phyloP scores from a whole-genome alignment of 768 basidiomycete genomes.

The Leccinum disarticulatum region DNA sequence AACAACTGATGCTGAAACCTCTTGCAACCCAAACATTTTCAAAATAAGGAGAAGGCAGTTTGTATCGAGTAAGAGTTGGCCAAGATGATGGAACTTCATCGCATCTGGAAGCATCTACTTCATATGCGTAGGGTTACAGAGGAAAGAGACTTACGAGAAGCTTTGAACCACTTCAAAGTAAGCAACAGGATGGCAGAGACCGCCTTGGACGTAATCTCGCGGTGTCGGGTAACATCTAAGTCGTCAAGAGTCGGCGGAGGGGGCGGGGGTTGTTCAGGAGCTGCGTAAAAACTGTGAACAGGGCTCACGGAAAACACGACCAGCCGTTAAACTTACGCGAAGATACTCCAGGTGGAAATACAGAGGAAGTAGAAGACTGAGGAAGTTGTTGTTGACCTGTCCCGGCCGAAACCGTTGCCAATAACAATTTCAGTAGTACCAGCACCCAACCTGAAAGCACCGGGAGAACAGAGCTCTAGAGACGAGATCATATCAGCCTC shows the following conservation, averaged over 20 bases:
- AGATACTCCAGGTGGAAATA: slow-evolving; percentile 68
- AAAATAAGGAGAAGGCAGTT: slow-evolving; percentile 91
- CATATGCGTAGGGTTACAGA: neutral
- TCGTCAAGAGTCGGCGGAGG: slow-evolving; percentile 84
- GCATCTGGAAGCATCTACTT: slow-evolving; percentile 57
- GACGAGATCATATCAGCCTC: slow-evolving; percentile 4
- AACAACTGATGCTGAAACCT: slow-evolving; percentile 80
- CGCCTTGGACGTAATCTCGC: slow-evolving; percentile 96
- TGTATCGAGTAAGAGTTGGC: slow-evolving; percentile 92
- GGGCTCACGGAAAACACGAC: neutral
- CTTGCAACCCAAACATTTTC: slow-evolving; percentile 98
- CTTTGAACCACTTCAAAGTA: slow-evolving; percentile 97
- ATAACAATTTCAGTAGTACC: slow-evolving; percentile 85
- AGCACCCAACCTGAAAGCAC: slow-evolving; percentile 88
- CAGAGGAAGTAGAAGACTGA: slow-evolving; percentile 65
- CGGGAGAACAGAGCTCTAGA: slow-evolving; percentile 79
- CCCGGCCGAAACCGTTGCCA: slow-evolving; percentile 90
- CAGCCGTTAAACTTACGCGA: slow-evolving; percentile 49
- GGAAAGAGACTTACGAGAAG: slow-evolving; percentile 71
- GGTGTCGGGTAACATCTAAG: slow-evolving; percentile 89
- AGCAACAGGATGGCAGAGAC: slow-evolving; percentile 92
- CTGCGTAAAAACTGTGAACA: slow-evolving; percentile 30
- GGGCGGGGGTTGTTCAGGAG: slow-evolving; percentile 59
- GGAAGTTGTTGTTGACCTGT: slow-evolving; percentile 54
- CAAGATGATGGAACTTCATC: slow-evolving; percentile 98